A percentile compares a stretch with the other conserved stretches of the same genome.
Evolutionary conservation across 441 rosid genomes (phyloP).

Genomic region (Adansonia rubrostipa): DNA sequence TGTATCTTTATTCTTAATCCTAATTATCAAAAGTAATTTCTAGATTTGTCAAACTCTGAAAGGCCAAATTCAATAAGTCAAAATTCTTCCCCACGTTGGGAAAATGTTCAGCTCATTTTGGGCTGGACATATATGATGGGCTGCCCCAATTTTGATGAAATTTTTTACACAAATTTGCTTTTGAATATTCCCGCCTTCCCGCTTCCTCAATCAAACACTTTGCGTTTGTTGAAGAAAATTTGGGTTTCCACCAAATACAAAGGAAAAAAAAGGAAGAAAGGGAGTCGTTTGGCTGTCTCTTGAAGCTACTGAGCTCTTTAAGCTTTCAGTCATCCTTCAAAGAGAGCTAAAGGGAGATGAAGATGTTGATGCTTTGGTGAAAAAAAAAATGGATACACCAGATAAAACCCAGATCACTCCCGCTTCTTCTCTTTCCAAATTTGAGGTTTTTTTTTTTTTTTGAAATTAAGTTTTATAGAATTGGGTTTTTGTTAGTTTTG

Average conservation of each 20-base stretch:
- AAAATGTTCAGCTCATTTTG: not conserved
- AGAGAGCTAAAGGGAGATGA: conserved; percentile 14
- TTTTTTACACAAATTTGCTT: not conserved
- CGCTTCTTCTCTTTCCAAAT: conserved; percentile 37
- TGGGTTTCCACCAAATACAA: not conserved
- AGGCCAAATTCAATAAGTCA: not conserved
- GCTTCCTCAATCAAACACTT: not conserved
- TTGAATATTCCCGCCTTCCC: conserved; percentile 19
- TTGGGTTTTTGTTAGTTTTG: not conserved
- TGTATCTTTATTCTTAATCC: too few species aligned
- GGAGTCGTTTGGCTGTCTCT: not conserved
- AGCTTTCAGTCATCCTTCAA: not conserved
- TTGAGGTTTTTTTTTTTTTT: conserved; percentile 22
- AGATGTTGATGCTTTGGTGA: conserved; percentile 18
- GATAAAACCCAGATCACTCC: conserved; percentile 47
- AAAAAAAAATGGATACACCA: conserved; percentile 53
- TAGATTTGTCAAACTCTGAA: not conserved
- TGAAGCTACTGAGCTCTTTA: not conserved
- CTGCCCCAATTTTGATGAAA: not conserved
- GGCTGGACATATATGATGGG: not conserved
- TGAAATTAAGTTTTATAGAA: not conserved
- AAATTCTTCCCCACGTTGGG: not conserved
- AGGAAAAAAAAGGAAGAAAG: not conserved
- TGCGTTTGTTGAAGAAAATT: not conserved
- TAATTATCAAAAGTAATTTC: not conserved